Percentiles rank a stretch among this genome's conserved stretches.
Evolutionary conservation across 164 flowering plant species (phyloP).

Genomic region (Vitis riparia): DNA sequence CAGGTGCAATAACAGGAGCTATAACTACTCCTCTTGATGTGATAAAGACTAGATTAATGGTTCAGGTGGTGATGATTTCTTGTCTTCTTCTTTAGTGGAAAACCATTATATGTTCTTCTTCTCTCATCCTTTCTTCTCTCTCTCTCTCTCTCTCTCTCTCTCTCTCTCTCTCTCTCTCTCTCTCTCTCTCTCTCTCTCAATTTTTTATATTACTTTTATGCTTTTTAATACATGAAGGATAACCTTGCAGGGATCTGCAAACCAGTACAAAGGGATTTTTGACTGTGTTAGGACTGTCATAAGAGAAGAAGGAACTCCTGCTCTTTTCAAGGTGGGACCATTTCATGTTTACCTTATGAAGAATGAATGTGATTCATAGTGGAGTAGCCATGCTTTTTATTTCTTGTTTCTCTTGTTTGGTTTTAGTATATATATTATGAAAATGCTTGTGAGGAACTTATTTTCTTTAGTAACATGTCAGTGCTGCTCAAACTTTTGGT

Average conservation of each 20-base stretch:
- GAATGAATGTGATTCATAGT: not conserved
- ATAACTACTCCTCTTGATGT: conserved; percentile 97
- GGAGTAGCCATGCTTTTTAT: not conserved
- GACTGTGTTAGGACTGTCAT: conserved; percentile 74
- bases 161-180: too few species aligned
- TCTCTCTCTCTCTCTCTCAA: not conserved
- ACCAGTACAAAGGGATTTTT: conserved; percentile 71
- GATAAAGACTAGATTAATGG: conserved; percentile 94
- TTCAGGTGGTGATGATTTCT: conserved; percentile 58
- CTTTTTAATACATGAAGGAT: not conserved
- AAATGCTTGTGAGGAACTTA: too few species aligned
- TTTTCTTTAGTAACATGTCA: too few species aligned
- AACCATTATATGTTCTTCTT: too few species aligned
- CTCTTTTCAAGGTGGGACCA: conserved; percentile 73
- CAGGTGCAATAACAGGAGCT: conserved; percentile 95
- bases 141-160: too few species aligned
- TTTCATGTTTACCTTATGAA: not conserved
- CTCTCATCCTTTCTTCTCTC: too few species aligned
- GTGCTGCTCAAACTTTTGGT: too few species aligned
- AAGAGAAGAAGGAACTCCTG: conserved; percentile 79
- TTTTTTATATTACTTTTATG: not conserved
- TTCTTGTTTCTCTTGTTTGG: not conserved
- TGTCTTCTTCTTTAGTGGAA: not conserved
- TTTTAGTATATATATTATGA: too few species aligned
- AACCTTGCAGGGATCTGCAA: conserved; percentile 60